Base-by-base conservation (phyloP, 352 stramenopile species). In the Pythium aphanidermatum region DNA sequence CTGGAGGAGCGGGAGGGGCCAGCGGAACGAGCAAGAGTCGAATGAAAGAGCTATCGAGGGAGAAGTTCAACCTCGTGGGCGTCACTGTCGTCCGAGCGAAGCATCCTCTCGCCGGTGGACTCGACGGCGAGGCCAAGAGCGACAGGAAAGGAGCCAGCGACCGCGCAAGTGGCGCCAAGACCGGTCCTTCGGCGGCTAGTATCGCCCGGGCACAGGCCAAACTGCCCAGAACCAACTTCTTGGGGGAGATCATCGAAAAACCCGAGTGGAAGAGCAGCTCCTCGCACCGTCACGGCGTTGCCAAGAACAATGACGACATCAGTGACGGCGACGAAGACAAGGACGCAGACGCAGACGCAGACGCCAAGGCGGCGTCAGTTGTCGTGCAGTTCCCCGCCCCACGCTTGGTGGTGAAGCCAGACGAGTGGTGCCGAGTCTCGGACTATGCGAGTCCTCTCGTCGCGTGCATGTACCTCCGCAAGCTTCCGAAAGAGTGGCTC, bases 371-470 rank as follows among this genome's bases (percentile, higher is more conserved):
- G 14, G 23, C 12, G 7, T 8, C 27, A 13, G 14, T 38, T 23
- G 10, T 16, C 5, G 13, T 16, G 4, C 23, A 33, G 4, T 65
- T 78, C n/a, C 76, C 81, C 1, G 30, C 67, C 2, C 69, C 75
- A 0, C 83, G 83, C 28, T 54, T 92, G 14, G 68, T 87, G 4
- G 71, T 91, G 1, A 74, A 85, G n/a, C 70, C 76, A 6, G 74
- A 81, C 13, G 78, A 92, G 44, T 88, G 72, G 78, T 86, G 72
- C 51, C 68, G 70, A 5, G 26, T 89, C 19, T 84, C 72, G 0
- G 69, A 74, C 17, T 88, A 89, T 42, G 46, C 62, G 3, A 82
- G 60, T 35, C 65, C 71, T 21, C 58, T 68, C 6, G 52, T 76
- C 9, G 63, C 71, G 8, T 87, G 70, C 27, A 31, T 91, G 55